Base-by-base conservation (phyloP, 2,329 filamentous ascomycete genomes). In the Fusarium succisae region DNA sequence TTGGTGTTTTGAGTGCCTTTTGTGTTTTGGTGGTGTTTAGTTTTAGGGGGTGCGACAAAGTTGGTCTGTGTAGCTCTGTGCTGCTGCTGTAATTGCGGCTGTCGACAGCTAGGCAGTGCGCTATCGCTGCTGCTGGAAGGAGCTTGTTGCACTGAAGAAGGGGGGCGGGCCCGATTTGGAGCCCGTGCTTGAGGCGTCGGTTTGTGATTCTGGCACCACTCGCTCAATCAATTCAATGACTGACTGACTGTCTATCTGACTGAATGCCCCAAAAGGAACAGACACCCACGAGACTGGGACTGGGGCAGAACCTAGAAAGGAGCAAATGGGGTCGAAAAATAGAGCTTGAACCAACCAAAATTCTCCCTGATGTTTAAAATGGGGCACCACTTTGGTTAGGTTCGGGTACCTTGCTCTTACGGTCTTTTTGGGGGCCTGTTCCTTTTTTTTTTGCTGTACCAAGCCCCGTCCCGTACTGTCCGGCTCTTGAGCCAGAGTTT, bases 241-340 rank as follows among this genome's bases (percentile, higher is more conserved):
- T 53, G 48, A 22, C 17, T 24, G 48, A 15, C 17, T 24, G 30
- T 1, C 30, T 30, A 11, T 4, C 11, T 47, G 44, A 10, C 13
- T 22, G 44, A 59, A 37, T 55, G 45, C 41, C 60, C 32, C 26
- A 44, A 35, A 26, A 28, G 20, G 26, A n/a, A 43, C 10, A 41
- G 37, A 56, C 53, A 56, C 60, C 50, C 61, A 41, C 43, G 37
- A 54, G 59, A 51, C 66, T 44, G 35, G 66, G 51, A 69, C 63
- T 63, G 57, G 66, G 61, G 44, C 51, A 63, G 55, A 53, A 55
- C 41, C 53, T 50, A 59, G 57, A 54, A 72, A 70, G 69, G 63
- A 72, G 67, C 67, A 44, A 44, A 70, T 54, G 62, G 55, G 26
- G 69, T 72, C 69, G 69, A 55, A 65, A 72, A 63, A 39, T 41